A percentile compares a stretch with the other conserved stretches of the same genome.
Conservation (phyloP, 768 basidiomycete genomes). For the Heimioporus sp. region DNA sequence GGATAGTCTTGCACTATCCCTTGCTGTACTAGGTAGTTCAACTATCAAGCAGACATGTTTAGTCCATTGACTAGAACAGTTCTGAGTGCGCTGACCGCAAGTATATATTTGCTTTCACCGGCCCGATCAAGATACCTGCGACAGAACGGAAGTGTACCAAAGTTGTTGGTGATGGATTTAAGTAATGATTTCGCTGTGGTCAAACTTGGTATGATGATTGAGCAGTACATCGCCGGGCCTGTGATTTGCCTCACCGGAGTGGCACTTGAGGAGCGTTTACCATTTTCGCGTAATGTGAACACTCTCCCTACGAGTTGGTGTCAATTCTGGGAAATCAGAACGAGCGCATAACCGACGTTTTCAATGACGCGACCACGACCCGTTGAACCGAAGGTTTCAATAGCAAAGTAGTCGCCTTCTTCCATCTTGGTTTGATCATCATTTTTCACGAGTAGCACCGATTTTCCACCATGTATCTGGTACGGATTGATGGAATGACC, state of each 20-base stretch:
- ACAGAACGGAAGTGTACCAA: conserved; percentile 95
- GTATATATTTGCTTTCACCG: conserved; percentile 90
- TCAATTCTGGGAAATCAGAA: neutral
- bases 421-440: conserved; percentile 96
- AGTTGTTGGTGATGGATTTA: conserved; percentile 85
- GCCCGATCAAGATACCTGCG: conserved; percentile 90
- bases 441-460: conserved; percentile 85
- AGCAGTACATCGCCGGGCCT: neutral
- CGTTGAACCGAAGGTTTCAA: conserved; percentile 98
- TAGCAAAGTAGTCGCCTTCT: conserved; percentile 98
- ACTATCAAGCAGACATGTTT: conserved; percentile 38
- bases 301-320: conserved; percentile 63
- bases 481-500: conserved; percentile 92
- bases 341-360: conserved; percentile 43
- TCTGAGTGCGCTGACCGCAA: conserved; percentile 59
- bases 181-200: conserved; percentile 84
- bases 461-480: conserved; percentile 93
- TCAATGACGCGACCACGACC: conserved; percentile 88
- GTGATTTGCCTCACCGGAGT: conserved; percentile 54
- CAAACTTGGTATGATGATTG: conserved; percentile 47
- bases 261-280: conserved; percentile 69
- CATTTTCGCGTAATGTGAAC: conserved; percentile 87
- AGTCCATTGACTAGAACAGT: neutral
- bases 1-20: conserved; percentile 92
- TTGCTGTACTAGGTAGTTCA: conserved; percentile 86